A percentile compares a stretch with the other conserved stretches of the same genome.
Evolutionary conservation across 257 asterid species (phyloP).

Genomic region (Marsdenia floribunda): DNA sequence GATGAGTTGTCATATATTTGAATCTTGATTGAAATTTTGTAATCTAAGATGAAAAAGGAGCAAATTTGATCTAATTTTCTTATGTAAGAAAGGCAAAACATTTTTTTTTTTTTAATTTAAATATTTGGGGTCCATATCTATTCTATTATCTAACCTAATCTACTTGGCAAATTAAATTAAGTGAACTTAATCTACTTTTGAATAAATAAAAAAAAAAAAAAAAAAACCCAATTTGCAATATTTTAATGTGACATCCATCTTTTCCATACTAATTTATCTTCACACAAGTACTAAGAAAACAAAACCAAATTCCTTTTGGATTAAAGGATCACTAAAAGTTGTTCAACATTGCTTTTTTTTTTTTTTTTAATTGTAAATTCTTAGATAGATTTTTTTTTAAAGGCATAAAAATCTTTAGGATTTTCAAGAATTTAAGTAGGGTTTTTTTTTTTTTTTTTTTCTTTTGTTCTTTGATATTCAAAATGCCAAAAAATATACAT

Average conservation of each 20-base stretch:
- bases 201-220: neutral
- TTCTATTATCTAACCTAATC: neutral
- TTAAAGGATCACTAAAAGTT: constrained; percentile 2
- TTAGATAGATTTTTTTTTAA: neutral
- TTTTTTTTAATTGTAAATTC: neutral
- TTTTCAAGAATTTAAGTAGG: neutral
- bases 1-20: too few species aligned
- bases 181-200: neutral
- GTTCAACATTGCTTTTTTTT: neutral
- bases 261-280: neutral
- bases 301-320: too few species aligned
- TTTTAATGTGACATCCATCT: neutral
- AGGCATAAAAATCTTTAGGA: neutral
- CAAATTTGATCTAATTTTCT: too few species aligned
- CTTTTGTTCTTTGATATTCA: neutral
- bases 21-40: too few species aligned
- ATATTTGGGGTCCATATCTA: neutral
- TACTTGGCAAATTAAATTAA: constrained; percentile 3
- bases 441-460: neutral
- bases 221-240: neutral
- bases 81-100: too few species aligned
- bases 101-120: too few species aligned
- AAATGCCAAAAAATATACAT: neutral
- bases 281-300: neutral
- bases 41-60: too few species aligned